phyloP scores from a whole-genome alignment of 192 early-diverging fungal genomes.

The Kappamyces sp. region DNA sequence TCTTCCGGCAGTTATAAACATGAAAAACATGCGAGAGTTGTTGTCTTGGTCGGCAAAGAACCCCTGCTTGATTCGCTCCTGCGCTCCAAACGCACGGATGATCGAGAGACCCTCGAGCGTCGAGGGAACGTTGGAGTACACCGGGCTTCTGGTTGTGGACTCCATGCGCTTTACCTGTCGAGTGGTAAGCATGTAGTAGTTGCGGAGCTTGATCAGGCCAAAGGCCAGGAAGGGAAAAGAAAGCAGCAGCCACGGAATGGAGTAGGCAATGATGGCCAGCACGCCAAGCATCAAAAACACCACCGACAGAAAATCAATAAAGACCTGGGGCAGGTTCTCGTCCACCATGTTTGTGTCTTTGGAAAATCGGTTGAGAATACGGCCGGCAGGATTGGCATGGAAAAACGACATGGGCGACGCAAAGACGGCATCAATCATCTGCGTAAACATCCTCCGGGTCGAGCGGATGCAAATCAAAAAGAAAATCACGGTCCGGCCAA shows the following conservation, averaged over 20 bases:
- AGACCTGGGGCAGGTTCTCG: conserved; percentile 39
- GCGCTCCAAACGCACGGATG: conserved; percentile 63
- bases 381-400: conserved; percentile 52
- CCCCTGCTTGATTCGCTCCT: conserved; percentile 44
- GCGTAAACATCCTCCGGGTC: conserved; percentile 29
- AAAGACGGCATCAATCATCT: conserved; percentile 43
- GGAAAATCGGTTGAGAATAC: conserved; percentile 52
- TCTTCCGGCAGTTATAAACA: conserved; percentile 23
- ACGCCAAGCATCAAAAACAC: conserved; percentile 58
- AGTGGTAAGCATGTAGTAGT: conserved; percentile 46
- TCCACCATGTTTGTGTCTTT: conserved; percentile 62
- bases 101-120: conserved; percentile 64
- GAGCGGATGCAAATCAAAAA: conserved; percentile 36
- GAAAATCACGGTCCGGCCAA: too few species aligned
- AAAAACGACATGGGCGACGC: conserved; percentile 56
- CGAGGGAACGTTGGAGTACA: conserved; percentile 55
- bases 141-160: conserved; percentile 55
- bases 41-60: conserved; percentile 55
- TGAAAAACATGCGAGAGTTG: conserved; percentile 50
- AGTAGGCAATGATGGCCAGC: conserved; percentile 47
- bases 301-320: conserved; percentile 53
- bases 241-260: conserved; percentile 58
- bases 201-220: conserved; percentile 44
- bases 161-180: conserved; percentile 68
- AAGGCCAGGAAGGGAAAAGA: conserved; percentile 40